These are phyloP conservation scores for Chenopodium suecicum DNA, from an alignment of 148 eudicot species.

Conservation along the genomic window DNA sequence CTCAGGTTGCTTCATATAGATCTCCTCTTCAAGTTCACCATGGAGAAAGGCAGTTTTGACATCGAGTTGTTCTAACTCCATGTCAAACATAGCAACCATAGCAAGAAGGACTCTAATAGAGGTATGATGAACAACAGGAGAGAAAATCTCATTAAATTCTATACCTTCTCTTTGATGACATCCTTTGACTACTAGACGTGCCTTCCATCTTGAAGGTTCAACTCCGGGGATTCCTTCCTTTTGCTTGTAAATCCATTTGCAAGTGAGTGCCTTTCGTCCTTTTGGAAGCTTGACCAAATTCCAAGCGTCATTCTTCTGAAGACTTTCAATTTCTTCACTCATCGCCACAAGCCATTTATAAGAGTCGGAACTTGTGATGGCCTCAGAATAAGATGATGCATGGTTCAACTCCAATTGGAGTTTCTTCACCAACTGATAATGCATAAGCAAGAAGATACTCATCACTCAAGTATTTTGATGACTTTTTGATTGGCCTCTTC, in stretches of 20 bases:
- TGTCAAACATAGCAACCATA: neutral
- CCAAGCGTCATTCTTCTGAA: neutral
- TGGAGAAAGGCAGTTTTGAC: no score
- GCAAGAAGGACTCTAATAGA: neutral
- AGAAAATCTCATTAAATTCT: neutral
- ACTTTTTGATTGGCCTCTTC: neutral
- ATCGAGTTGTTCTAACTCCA: no score
- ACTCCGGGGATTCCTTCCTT: neutral
- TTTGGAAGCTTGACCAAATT: neutral
- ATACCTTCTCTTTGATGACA: slow-evolving; percentile 2
- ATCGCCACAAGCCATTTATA: neutral
- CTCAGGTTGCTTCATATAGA: no score
- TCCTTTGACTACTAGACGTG: neutral
- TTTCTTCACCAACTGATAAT: neutral
- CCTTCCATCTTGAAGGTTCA: neutral
- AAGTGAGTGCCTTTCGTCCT: neutral
- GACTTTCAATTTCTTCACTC: neutral
- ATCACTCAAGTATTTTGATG: no score
- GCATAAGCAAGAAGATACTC: neutral
- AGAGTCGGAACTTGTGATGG: neutral
- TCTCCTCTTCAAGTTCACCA: no score
- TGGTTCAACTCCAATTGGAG: neutral
- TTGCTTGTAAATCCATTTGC: neutral
- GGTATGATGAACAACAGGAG: neutral
- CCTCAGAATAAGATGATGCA: neutral